Evolutionary conservation across 2,329 filamentous ascomycete genomes (phyloP), one percentile per base, ranked within the genome.

Genomic region (Didymosphaeria variabile): DNA sequence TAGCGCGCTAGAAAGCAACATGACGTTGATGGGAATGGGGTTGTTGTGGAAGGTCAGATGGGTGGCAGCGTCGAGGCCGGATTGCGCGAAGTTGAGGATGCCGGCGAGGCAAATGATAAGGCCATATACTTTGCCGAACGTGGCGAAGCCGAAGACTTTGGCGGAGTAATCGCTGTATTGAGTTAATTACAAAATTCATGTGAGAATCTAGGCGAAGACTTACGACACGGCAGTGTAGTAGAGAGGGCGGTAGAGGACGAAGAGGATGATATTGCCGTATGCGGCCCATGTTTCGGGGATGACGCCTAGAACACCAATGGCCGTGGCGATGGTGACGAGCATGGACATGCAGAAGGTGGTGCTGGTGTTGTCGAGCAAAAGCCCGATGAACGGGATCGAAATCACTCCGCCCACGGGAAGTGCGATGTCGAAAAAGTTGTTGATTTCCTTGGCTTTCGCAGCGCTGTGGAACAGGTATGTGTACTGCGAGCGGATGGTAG

Each of bases 101-200:
- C 94, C 93, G 0, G 93, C 90, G 1, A 95, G 80, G 78, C 92
- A 96, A 68, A 97, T 97, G 67, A 97, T 91, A 21, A 94, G 85
- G 12, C 93, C 93, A 78, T 97, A 97, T n/a, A 97, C 93, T 59
- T 92, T 97, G 49, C 93, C 94, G 69, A 97, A 97, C 0, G 93
- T 97, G 62, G 89, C 77, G 80, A 97, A 97, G 17, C 93, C 93
- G 75, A 97, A 97, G 38, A 97, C 93, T 79, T 97, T 97, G 62
- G 92, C 93, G 21, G 88, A 87, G 77, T 96, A 97, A 80, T 97
- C 93, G 29, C 85, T 85, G 54, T 23, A 9, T 15, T 2, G 2
- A 9, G 21, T 21, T 44, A 51, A 40, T 36, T 17, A 50, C 15
- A 36, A 38, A 19, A 29, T 5, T 58, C 38, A 45, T n/a, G 46